Conservation (phyloP, 148 eudicot species). For the Dysphania ambrosioides region DNA sequence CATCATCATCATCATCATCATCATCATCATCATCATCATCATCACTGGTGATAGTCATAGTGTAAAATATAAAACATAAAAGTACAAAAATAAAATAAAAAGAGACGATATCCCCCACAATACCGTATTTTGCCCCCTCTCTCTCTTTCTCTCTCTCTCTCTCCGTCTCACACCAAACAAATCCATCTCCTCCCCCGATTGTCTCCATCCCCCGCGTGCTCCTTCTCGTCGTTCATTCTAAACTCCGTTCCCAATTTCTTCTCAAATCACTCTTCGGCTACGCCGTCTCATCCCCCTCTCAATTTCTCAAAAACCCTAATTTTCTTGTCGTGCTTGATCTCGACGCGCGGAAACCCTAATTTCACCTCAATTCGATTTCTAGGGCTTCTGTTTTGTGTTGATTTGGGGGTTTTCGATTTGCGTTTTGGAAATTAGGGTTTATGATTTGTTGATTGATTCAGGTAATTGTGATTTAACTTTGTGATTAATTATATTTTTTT, state of each 20-base stretch:
- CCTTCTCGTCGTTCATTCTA: slow-evolving; percentile 12
- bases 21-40: too few relatives aligned
- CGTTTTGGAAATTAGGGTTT: slow-evolving; percentile 27
- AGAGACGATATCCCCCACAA: slow-evolving; percentile 1
- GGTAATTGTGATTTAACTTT: slow-evolving; percentile 4
- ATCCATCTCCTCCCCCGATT: slow-evolving; percentile 7
- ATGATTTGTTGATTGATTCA: slow-evolving; percentile 24
- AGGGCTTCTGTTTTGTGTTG: slow-evolving; percentile 12
- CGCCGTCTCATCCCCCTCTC: too few relatives aligned
- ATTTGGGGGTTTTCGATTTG: slow-evolving; percentile 6
- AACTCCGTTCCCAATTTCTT: background rate
- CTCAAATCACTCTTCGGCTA: too few relatives aligned
- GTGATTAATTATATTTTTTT: too few relatives aligned
- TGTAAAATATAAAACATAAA: too few relatives aligned
- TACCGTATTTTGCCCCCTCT: too few relatives aligned
- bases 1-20: too few relatives aligned
- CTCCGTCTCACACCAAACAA: slow-evolving; percentile 5
- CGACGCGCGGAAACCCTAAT: slow-evolving; percentile 26
- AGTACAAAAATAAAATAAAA: slow-evolving; percentile 9
- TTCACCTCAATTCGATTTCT: slow-evolving; percentile 3
- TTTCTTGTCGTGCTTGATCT: slow-evolving; percentile 18
- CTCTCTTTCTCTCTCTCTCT: slow-evolving; percentile 1
- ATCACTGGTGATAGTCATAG: too few relatives aligned
- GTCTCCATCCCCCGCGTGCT: slow-evolving; percentile 6
- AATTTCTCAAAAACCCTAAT: slow-evolving; percentile 9